These are phyloP conservation scores for Parathielavia appendiculata DNA, from an alignment of 495 filamentous ascomycete genomes.

Conservation along the genomic window DNA sequence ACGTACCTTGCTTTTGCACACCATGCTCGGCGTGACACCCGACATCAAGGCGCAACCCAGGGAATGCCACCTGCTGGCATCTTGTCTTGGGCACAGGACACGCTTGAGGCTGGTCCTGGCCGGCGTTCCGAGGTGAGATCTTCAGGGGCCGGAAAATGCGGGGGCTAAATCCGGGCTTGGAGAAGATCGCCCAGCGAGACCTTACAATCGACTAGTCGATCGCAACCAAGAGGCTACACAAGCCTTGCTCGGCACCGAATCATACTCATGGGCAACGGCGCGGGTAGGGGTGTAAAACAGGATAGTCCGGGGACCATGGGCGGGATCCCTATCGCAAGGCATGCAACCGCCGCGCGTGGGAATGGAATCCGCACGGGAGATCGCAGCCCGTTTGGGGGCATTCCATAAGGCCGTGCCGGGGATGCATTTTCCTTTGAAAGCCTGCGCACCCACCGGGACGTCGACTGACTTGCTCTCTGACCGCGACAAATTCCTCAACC, in stretches of 20 bases:
- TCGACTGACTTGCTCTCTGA: neutral
- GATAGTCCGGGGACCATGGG: neutral
- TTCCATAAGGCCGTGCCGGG: neutral
- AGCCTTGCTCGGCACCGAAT: slow-evolving; percentile 2
- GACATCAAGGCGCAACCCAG: neutral
- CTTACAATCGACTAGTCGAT: slow-evolving; percentile 4
- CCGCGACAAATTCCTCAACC: neutral
- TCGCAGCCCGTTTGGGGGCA: slow-evolving; percentile 1
- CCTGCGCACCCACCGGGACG: slow-evolving; percentile 9
- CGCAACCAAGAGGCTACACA: neutral
- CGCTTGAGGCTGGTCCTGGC: neutral
- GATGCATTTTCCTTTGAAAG: neutral
- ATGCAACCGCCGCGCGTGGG: slow-evolving; percentile 1
- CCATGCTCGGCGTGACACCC: neutral
- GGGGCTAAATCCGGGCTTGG: slow-evolving; percentile 3
- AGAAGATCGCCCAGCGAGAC: slow-evolving; percentile 1
- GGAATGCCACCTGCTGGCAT: slow-evolving; percentile 2
- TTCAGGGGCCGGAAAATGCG: slow-evolving; percentile 15
- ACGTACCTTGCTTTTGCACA: neutral
- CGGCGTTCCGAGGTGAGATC: slow-evolving; percentile 8
- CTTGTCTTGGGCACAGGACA: neutral
- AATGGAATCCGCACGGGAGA: slow-evolving; percentile 8
- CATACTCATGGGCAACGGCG: neutral
- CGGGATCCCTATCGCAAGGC: neutral
- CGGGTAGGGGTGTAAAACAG: slow-evolving; percentile 5